Base-by-base conservation (phyloP, 2,329 filamentous ascomycete species). In the Colletotrichum sp. region DNA sequence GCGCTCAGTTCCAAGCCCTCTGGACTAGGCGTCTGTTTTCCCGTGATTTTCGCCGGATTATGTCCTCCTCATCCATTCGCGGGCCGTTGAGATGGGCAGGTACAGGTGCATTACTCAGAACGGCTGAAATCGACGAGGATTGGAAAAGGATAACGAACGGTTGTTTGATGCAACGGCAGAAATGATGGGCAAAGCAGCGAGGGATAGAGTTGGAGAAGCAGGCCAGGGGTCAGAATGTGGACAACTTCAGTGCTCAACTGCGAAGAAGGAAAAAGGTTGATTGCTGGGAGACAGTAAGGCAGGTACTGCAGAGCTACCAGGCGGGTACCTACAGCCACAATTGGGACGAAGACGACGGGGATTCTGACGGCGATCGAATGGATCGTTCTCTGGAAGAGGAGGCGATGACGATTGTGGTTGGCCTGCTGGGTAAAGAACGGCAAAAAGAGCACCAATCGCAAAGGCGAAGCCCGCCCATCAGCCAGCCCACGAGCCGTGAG, bases 391-490 rank as follows among this genome's bases (percentile, higher is more conserved):
- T 62, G 55, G 64, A 24, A 34, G 52, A 69, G 65, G 39, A 55
- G 44, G 28, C 16, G 36, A 13, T 10, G 26, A 12, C 9, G 63
- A 28, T 36, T 66, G 26, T 30, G 62, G 64, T 76, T 57, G 36
- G 32, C 49, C 36, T 36, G 10, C 10, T 68, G 73, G 69, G 39
- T 72, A 74, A 76, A 69, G 16, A 18, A 65, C 65, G 70, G 70
- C 64, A 65, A 52, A 69, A 76, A 76, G 34, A 52, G 65, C 65
- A 65, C 74, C 70, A 69, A 76, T 76, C n/a, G 63, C 39, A 67
- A 63, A 24, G 63, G 15, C 39, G 13, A 30, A 63, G 59, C n/a
- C n/a, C n/a, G 1, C 26, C 28, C 62, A 10, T 28, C 49, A 32
- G 52, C 55, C 73, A 44, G 63, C 36, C 69, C 62, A 44, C 24